Base-by-base conservation (phyloP, 768 basidiomycete species). In the Leucogyrophana mollusca region DNA sequence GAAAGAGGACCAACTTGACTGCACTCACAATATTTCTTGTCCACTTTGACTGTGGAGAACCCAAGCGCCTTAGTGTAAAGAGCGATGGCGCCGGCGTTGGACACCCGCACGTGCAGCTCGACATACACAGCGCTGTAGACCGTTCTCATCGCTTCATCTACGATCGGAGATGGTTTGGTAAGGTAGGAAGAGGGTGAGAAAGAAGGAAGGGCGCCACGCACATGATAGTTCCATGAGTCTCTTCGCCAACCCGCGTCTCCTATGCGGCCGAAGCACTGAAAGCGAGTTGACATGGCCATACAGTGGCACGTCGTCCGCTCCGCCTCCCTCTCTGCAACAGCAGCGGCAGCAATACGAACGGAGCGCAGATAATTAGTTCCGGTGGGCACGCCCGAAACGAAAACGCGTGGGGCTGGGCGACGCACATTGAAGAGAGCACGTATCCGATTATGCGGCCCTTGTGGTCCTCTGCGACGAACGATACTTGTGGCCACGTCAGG, bases 391-490 rank as follows among this genome's bases (percentile, higher is more conserved):
- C n/a, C n/a, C n/a, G n/a, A n/a, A n/a, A n/a, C n/a, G n/a, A n/a
- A n/a, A n/a, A 30, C 13, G 6, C 27, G 13, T 30, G 27, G 27
- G 27, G 27, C 27, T 7, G 6, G 27, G 13, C 27, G 27, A 57
- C 74, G 25, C 41, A 79, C 79, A 80, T 76, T 39, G 79, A 78
- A 0, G 74, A 74, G n/a, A 80, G 55, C 13, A 80, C 78, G 54
- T 79, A 80, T 9, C 79, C 79, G 1, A 80, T 78, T 17, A 80
- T 68, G 18, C 72, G 68, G 1, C 78, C 77, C 18, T 57, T 60
- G 25, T 70, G 67, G 39, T 78, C 72, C 39, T 77, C 77, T 1
- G 78, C 79, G 5, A 80, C 74, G 55, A 73, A 80, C 5, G 75
- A 78, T 18, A 79, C 57, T 32, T 76, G 70, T 8, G 78, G 79